A percentile compares a stretch with the other conserved stretches of the same genome.
phyloP scores from a whole-genome alignment of 169 alveolate species.

The Plasmodium inui region DNA sequence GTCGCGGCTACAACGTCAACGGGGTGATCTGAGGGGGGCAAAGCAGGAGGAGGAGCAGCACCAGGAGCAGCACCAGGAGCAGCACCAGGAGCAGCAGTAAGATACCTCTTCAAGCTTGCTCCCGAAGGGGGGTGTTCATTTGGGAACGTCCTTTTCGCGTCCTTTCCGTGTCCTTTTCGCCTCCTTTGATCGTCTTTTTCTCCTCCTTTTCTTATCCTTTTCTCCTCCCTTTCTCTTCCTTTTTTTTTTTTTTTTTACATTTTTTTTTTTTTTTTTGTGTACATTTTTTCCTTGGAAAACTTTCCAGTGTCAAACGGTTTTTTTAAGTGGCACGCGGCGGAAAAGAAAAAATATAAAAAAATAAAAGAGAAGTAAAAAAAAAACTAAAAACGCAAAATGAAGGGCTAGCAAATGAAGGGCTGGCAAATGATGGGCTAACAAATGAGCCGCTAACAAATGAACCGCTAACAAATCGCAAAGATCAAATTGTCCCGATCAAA shows the following conservation, averaged over 20 bases:
- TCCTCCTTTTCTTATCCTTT: not conserved
- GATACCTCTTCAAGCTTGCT: not conserved
- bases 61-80: no score
- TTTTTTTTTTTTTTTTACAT: not conserved
- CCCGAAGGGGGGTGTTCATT: not conserved
- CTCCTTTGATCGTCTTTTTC: not conserved
- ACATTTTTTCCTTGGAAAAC: not conserved
- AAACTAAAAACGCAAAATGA: not conserved
- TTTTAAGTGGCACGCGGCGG: not conserved
- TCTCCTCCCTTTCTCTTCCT: not conserved
- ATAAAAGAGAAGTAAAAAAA: not conserved
- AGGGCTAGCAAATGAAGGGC: not conserved
- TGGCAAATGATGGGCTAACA: no score
- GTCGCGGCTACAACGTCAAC: constrained; percentile 10
- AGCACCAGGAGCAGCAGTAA: not conserved
- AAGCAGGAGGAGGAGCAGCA: no score
- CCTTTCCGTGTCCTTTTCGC: no score
- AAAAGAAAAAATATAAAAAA: not conserved
- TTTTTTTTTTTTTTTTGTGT: not conserved
- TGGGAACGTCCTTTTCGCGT: not conserved
- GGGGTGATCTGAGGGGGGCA: not conserved
- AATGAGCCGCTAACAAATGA: no score
- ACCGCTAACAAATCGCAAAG: not conserved
- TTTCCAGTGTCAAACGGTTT: not conserved
- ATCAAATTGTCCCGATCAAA: not conserved